Evolutionary conservation across 208 protist genomes (phyloP).

Genomic region (Spongospora subterranea): DNA sequence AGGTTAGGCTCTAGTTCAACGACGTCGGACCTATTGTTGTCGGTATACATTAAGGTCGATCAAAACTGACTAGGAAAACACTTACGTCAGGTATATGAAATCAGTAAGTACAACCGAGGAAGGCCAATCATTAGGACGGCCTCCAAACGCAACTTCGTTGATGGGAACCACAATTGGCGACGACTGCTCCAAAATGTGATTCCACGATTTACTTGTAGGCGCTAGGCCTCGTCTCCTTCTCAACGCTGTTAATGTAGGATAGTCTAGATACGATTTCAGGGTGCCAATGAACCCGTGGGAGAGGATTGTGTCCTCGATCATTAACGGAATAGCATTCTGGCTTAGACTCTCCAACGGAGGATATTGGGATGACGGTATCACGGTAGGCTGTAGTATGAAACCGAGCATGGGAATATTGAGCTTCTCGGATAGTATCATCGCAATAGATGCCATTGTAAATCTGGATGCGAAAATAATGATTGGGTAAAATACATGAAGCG

Average conservation of each 20-base stretch:
- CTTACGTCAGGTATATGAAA: slow-evolving; percentile 57
- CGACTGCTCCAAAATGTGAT: neutral
- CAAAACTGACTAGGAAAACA: no score
- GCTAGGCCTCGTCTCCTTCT: neutral
- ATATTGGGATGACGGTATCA: slow-evolving; percentile 45
- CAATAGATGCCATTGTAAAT: slow-evolving; percentile 56
- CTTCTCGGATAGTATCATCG: slow-evolving; percentile 52
- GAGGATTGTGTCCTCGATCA: slow-evolving; percentile 30
- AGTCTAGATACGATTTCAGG: slow-evolving; percentile 49
- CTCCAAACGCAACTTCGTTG: neutral
- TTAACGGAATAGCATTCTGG: slow-evolving; percentile 11
- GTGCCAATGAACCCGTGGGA: slow-evolving; percentile 9
- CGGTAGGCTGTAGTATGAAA: slow-evolving; percentile 57
- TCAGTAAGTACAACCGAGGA: slow-evolving; percentile 3
- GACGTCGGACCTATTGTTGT: neutral
- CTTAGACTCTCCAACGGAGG: slow-evolving; percentile 14
- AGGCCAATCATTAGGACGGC: slow-evolving; percentile 13
- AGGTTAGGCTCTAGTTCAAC: neutral
- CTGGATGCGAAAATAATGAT: neutral
- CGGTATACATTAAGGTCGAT: no score
- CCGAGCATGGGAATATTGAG: slow-evolving; percentile 51
- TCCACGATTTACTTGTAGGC: neutral
- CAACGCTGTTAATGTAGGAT: neutral
- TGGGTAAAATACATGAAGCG: neutral
- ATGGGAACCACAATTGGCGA: slow-evolving; percentile 55